A percentile compares a stretch with the other conserved stretches of the same genome.
phyloP scores from a whole-genome alignment of 805 yeast species.

The Hanseniaspora nectarophila region DNA sequence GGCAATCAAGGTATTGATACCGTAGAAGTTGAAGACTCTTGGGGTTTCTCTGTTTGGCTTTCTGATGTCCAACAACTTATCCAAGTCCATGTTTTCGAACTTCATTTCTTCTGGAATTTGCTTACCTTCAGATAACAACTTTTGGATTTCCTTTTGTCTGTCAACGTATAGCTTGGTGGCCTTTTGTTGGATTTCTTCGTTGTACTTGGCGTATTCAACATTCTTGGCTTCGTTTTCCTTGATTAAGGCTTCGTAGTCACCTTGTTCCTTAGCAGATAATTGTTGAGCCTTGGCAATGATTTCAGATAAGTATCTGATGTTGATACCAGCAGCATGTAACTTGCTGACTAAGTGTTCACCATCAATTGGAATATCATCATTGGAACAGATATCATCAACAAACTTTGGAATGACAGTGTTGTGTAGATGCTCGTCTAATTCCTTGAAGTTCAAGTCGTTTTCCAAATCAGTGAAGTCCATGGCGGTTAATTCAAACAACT shows the following conservation, averaged over 20 bases:
- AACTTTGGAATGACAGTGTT: constrained; percentile 51
- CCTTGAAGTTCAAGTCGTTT: constrained; percentile 44
- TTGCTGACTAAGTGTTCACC: constrained; percentile 59
- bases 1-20: constrained; percentile 36
- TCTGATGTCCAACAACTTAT: constrained; percentile 25
- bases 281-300: constrained; percentile 27
- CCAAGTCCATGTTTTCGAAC: constrained; percentile 25
- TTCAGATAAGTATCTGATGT: constrained; percentile 73
- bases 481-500: constrained; percentile 18
- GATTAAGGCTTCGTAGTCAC: constrained; percentile 20
- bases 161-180: constrained; percentile 21
- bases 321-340: constrained; percentile 75
- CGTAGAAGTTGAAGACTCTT: constrained; percentile 28
- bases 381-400: constrained; percentile 40
- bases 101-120: constrained; percentile 29
- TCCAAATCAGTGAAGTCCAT: constrained; percentile 28
- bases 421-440: constrained; percentile 52
- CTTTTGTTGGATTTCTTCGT: constrained; percentile 25
- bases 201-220: constrained; percentile 28
- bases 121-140: constrained; percentile 27
- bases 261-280: constrained; percentile 20
- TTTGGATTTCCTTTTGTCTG: constrained; percentile 28
- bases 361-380: constrained; percentile 58
- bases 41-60: constrained; percentile 29
- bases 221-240: constrained; percentile 23